Evolutionary conservation across 345 rosid genomes (phyloP).

Genomic region (Bretschneidera sinensis): DNA sequence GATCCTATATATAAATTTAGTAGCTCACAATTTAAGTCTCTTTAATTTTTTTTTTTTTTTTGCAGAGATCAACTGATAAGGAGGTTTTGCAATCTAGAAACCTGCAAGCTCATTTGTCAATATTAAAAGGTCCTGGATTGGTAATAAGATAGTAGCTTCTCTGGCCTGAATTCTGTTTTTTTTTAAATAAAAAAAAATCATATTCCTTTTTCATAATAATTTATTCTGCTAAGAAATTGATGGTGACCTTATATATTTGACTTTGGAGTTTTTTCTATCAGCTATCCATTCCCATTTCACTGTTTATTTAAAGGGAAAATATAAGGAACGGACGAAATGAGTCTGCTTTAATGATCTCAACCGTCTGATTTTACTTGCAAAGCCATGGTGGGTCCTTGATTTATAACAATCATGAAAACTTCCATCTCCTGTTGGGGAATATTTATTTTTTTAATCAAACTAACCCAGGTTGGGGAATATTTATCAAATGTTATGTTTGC

Average conservation of each 20-base stretch:
- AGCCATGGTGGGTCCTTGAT: conserved; percentile 20
- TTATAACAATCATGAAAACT: too few species aligned
- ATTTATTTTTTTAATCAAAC: too few species aligned
- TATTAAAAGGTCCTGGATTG: not conserved
- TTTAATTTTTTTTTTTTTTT: not conserved
- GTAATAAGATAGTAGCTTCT: conserved; percentile 9
- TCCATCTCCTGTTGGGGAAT: too few species aligned
- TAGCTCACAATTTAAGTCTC: conserved; percentile 1
- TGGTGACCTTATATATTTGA: conserved; percentile 35
- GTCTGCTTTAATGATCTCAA: not conserved
- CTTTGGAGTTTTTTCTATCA: conserved; percentile 36
- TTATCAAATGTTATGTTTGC: too few species aligned
- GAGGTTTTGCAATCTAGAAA: not conserved
- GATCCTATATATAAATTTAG: conserved; percentile 1
- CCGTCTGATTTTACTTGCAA: not conserved
- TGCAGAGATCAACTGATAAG: not conserved
- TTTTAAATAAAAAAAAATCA: too few species aligned
- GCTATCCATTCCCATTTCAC: conserved; percentile 10
- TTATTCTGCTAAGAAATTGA: conserved; percentile 16
- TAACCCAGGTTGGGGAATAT: too few species aligned
- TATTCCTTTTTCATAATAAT: not conserved
- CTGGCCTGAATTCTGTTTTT: conserved; percentile 8
- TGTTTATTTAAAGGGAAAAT: conserved; percentile 1
- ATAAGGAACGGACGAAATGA: not conserved
- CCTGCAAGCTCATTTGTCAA: not conserved